Evolutionary conservation across 192 early-diverging fungal genomes (phyloP).

Genomic region (Entophlyctis helioformis): DNA sequence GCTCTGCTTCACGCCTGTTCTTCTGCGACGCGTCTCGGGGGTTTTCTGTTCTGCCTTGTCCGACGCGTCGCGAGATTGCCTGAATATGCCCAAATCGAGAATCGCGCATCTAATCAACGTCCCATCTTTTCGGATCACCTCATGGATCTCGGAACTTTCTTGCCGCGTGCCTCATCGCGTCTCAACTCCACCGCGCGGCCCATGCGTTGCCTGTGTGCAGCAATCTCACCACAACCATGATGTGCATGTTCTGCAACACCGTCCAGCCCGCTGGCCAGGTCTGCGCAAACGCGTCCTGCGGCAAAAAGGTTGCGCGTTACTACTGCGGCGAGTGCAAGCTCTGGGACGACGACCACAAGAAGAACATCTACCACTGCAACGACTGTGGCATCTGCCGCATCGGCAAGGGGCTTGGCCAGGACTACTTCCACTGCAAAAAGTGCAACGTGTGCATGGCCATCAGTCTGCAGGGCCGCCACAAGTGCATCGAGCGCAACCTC

Average conservation of each 20-base stretch:
- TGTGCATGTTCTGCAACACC: slow-evolving; percentile 82
- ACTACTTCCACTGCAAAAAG: slow-evolving; percentile 85
- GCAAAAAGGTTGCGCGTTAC: slow-evolving; percentile 53
- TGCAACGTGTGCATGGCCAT: slow-evolving; percentile 88
- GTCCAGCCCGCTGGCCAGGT: slow-evolving; percentile 66
- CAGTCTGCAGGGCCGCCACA: slow-evolving; percentile 58
- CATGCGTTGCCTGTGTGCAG: too few relatives aligned
- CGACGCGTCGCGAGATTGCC: too few relatives aligned
- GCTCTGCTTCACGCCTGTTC: neutral
- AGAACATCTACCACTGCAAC: slow-evolving; percentile 87
- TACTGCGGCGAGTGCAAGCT: slow-evolving; percentile 85
- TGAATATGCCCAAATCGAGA: too few relatives aligned
- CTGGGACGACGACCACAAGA: slow-evolving; percentile 74
- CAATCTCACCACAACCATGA: slow-evolving; percentile 64
- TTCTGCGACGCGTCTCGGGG: too few relatives aligned
- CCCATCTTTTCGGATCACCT: neutral
- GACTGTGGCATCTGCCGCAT: slow-evolving; percentile 87
- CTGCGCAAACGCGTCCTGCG: slow-evolving; percentile 57
- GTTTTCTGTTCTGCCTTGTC: too few relatives aligned
- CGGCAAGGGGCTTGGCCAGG: slow-evolving; percentile 60
- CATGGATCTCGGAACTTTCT: too few relatives aligned
- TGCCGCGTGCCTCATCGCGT: too few relatives aligned
- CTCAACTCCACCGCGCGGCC: too few relatives aligned
- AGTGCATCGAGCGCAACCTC: slow-evolving; percentile 83
- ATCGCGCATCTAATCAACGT: too few relatives aligned